phyloP scores from a whole-genome alignment of 805 yeast species.

The Candida ortonii region DNA sequence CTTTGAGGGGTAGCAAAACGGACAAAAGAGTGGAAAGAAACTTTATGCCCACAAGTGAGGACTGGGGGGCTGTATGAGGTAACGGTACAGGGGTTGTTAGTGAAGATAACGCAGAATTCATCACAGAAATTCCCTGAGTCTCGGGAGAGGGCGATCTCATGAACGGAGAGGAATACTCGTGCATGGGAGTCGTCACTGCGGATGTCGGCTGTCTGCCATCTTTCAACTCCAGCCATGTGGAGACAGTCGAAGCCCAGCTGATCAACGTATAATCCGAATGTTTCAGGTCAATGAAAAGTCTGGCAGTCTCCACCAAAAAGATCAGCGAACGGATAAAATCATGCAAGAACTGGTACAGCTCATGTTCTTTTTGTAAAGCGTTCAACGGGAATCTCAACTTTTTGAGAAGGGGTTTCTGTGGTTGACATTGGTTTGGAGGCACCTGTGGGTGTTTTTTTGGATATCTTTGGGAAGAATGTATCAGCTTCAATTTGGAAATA shows the following conservation, averaged over 20 bases:
- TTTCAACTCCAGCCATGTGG: constrained; percentile 55
- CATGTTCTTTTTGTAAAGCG: constrained; percentile 42
- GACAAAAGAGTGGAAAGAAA: constrained; percentile 49
- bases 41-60: constrained; percentile 22
- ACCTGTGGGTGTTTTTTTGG: constrained; percentile 5
- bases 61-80: constrained; percentile 3
- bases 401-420: constrained; percentile 22
- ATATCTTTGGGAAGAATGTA: constrained; percentile 9
- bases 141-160: constrained; percentile 10
- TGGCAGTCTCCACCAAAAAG: constrained; percentile 43
- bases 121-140: neutral
- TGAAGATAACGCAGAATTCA: constrained; percentile 1
- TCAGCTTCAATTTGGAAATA: constrained; percentile 34
- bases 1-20: constrained; percentile 40
- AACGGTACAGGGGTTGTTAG: constrained; percentile 2
- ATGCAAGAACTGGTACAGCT: constrained; percentile 38
- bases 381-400: constrained; percentile 34
- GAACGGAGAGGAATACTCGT: constrained; percentile 7
- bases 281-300: constrained; percentile 42
- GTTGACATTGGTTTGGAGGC: neutral
- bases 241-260: constrained; percentile 51
- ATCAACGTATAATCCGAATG: constrained; percentile 38
- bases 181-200: constrained; percentile 3
- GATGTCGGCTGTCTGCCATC: constrained; percentile 35
- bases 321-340: constrained; percentile 38